phyloP scores from a whole-genome alignment of 192 early-diverging fungal genomes.

The Rhizophagus clarus region DNA sequence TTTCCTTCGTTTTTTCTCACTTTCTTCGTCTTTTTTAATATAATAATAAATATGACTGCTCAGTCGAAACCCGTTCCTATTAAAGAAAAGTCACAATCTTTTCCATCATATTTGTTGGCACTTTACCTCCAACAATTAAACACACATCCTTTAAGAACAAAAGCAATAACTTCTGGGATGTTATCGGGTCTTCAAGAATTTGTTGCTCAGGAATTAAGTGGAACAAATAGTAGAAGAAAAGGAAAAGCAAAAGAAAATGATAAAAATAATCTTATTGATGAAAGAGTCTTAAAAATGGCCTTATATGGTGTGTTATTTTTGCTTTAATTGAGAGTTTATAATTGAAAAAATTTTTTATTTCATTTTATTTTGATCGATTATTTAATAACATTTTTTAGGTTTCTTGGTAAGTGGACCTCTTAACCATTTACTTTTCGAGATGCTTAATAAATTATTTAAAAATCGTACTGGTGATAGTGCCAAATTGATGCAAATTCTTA shows the following conservation, averaged over 20 bases:
- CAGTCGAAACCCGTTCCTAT: constrained; percentile 48
- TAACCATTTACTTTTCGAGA: constrained; percentile 77
- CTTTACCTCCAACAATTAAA: constrained; percentile 65
- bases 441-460: constrained; percentile 73
- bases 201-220: constrained; percentile 66
- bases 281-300: constrained; percentile 78
- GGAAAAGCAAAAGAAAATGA: constrained; percentile 38
- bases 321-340: background rate
- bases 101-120: constrained; percentile 48
- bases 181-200: constrained; percentile 82
- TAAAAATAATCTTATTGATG: constrained; percentile 48
- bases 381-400: constrained; percentile 43
- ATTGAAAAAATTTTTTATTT: background rate
- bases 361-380: background rate
- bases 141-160: constrained; percentile 74
- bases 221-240: constrained; percentile 35
- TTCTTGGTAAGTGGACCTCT: constrained; percentile 81
- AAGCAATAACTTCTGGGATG: constrained; percentile 74
- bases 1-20: background rate
- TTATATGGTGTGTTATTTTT: constrained; percentile 63
- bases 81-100: constrained; percentile 12
- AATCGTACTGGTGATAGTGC: constrained; percentile 64
- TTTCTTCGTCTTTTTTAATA: background rate
- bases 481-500: constrained; percentile 73
- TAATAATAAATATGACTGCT: constrained; percentile 40